phyloP scores from a whole-genome alignment of 305 asterid species.

The Petunia hybrid region DNA sequence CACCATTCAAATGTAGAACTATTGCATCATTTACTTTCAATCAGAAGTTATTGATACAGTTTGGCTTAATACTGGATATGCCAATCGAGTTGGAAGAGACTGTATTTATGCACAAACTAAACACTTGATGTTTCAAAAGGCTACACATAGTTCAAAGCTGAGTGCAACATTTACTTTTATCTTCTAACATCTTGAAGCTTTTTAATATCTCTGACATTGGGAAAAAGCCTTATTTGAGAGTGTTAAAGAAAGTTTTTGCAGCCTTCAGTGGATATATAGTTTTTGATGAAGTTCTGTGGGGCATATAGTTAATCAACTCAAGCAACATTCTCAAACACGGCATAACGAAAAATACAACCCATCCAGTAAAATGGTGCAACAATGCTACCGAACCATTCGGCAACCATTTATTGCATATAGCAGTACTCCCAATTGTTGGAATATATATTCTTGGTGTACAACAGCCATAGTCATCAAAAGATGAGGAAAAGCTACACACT shows the following conservation, averaged over 20 bases:
- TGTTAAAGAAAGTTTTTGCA: neutral
- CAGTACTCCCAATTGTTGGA: conserved; percentile 22
- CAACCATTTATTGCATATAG: conserved; percentile 16
- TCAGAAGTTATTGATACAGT: conserved; percentile 21
- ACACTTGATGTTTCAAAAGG: neutral
- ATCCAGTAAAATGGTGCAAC: neutral
- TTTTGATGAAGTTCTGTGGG: no score
- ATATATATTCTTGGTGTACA: conserved; percentile 49
- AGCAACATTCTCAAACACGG: conserved; percentile 12
- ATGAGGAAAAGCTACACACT: conserved; percentile 42
- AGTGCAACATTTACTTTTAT: neutral
- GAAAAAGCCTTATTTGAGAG: neutral
- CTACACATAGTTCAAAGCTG: neutral
- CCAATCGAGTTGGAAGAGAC: neutral
- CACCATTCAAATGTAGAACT: conserved; percentile 22
- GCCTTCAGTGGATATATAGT: no score
- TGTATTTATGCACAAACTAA: conserved; percentile 6
- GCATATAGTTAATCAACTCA: conserved; percentile 2
- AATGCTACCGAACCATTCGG: neutral
- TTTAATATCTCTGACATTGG: neutral
- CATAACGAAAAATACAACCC: neutral
- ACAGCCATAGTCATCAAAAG: conserved; percentile 34
- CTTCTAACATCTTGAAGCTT: neutral
- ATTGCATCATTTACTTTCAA: conserved; percentile 21
- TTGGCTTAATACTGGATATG: neutral